Evolutionary conservation across 305 asterid species (phyloP).

Genomic region (Rubia balearica): DNA sequence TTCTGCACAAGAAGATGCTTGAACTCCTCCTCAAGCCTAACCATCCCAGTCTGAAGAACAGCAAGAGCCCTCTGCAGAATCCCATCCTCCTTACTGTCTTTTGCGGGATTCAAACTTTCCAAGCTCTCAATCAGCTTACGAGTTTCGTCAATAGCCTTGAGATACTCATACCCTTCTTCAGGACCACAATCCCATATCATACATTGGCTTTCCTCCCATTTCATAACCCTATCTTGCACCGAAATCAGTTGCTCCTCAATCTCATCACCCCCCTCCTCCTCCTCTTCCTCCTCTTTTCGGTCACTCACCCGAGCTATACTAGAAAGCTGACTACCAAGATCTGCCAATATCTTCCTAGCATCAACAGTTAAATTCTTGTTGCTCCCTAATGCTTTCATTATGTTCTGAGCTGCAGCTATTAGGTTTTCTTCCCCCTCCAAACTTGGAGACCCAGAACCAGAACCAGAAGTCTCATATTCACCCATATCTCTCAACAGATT

Average conservation of each 20-base stretch:
- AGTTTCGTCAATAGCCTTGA: conserved; percentile 63
- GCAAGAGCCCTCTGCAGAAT: conserved; percentile 54
- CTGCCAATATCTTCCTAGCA: conserved; percentile 55
- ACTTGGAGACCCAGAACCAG: conserved; percentile 11
- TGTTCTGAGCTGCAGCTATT: conserved; percentile 58
- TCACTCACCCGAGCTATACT: conserved; percentile 33
- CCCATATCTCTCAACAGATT: conserved; percentile 40
- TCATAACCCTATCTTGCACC: conserved; percentile 56
- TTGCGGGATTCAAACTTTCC: conserved; percentile 37
- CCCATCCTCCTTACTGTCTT: conserved; percentile 28
- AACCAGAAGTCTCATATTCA: conserved; percentile 30
- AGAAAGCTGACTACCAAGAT: conserved; percentile 61
- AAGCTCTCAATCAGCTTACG: conserved; percentile 49
- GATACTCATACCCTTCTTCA: conserved; percentile 58
- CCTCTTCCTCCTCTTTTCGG: conserved; percentile 14
- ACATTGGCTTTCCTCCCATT: conserved; percentile 62
- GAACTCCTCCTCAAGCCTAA: conserved; percentile 88
- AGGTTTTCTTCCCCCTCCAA: conserved; percentile 69
- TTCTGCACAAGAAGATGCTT: conserved; percentile 66
- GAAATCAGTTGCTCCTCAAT: conserved; percentile 48
- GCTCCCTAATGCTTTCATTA: conserved; percentile 50
- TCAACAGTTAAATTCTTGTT: conserved; percentile 43
- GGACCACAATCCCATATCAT: conserved; percentile 83
- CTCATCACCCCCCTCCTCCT: conserved; percentile 33
- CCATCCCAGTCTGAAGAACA: conserved; percentile 82